Conservation (phyloP, 2,329 filamentous ascomycete species). For the Ophiostoma populinum region DNA sequence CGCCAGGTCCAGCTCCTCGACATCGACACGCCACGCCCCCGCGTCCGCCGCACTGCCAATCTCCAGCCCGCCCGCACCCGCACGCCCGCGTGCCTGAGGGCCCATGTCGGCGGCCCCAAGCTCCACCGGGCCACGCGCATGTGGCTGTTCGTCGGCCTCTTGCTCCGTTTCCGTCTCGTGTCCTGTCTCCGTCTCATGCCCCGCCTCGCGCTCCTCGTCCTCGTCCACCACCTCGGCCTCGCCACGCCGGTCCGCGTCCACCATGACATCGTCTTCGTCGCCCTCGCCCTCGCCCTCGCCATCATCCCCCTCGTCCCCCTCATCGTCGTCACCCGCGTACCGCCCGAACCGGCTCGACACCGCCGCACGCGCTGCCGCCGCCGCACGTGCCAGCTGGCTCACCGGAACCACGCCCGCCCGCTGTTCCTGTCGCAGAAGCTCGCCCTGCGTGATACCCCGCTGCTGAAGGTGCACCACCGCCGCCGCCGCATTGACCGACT, state of each 20-base stretch:
- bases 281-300: background rate
- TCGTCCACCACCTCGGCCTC: too few species aligned
- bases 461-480: conserved; percentile 11
- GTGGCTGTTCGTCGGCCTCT: conserved; percentile 45
- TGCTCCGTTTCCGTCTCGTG: conserved; percentile 9
- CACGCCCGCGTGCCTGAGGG: conserved; percentile 36
- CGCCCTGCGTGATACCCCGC: conserved; percentile 60
- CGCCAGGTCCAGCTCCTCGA: conserved; percentile 39
- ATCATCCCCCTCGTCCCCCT: conserved; percentile 3
- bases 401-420: conserved; percentile 62
- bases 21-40: conserved; percentile 17
- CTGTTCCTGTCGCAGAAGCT: conserved; percentile 74
- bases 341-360: conserved; percentile 2
- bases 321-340: conserved; percentile 4
- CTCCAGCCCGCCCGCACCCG: conserved; percentile 7
- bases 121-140: conserved; percentile 68
- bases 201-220: background rate
- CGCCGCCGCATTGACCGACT: background rate
- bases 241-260: too few species aligned
- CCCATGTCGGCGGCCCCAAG: conserved; percentile 81
- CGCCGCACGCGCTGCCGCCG: conserved; percentile 14
- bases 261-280: background rate
- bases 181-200: background rate
- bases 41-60: conserved; percentile 17
- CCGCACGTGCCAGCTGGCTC: conserved; percentile 35